Base-by-base conservation (phyloP, 192 early-diverging fungal species). In the Linnemannia elongata region DNA sequence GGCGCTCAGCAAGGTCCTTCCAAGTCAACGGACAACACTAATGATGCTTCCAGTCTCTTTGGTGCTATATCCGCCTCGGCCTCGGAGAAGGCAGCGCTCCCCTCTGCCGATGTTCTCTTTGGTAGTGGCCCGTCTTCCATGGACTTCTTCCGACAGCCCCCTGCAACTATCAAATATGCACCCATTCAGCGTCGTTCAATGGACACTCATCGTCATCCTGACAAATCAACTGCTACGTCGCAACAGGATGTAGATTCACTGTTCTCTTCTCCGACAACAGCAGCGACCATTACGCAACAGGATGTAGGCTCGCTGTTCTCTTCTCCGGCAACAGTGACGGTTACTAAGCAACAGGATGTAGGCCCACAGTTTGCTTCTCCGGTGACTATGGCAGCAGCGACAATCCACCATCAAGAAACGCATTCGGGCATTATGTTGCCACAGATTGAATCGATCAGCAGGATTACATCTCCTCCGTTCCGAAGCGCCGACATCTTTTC, bases 71-170 rank as follows among this genome's bases (percentile, higher is more conserved):
- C 38, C 20, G 6, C 18, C 69, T 71, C 24, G n/a, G 39, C 24
- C 8, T 22, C 69, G 20, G 39, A 42, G 1, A 42, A 42, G 24
- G 69, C 73, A 18, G 71, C 6, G 0, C 69, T 83, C 18, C 82
- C 82, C 24, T 83, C 76, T 27, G 82, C 82, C 6, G 82, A 83
- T 54, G 71, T 83, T 15, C 74, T 83, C n/a, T 83, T 83, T 44
- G 82, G 82, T 1, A 35, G 57, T 10, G 47, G 74, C 33, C 47
- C 76, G 0, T 47, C 81, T 9, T 17, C 82, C 0, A 36, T 74
- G 49, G 71, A 78, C 52, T 60, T 78, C 2, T 74, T 83, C 38
- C 55, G 55, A 22, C 57, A 75, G 9, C 30, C 60, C 12, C 27
- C 60, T 13, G 27, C 60, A 30, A 30, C 60, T 9, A 15, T 66